Evolutionary conservation across 2,329 filamentous ascomycete genomes (phyloP).

Genomic region (Bipolaris gigantea): DNA sequence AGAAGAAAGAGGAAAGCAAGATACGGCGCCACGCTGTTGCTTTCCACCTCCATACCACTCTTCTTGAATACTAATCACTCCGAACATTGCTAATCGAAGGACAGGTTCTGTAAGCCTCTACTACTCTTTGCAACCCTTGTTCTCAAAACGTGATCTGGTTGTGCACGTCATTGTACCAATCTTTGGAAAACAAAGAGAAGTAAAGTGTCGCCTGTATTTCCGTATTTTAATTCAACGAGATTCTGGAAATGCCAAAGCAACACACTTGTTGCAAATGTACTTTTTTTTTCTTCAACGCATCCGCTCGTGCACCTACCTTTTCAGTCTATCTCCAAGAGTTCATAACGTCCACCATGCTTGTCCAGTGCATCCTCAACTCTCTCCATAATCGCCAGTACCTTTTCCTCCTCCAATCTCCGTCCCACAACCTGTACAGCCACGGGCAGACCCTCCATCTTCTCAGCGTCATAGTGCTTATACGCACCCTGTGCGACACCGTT

Average conservation of each 20-base stretch:
- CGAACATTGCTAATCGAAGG: neutral
- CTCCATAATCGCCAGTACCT: slow-evolving; percentile 80
- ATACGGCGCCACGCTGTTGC: neutral
- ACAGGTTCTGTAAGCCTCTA: neutral
- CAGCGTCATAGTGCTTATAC: slow-evolving; percentile 82
- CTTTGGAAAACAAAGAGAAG: neutral
- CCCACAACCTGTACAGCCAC: slow-evolving; percentile 86
- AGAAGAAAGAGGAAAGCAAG: neutral
- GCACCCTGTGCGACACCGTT: slow-evolving; percentile 82
- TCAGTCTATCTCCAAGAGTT: slow-evolving; percentile 52
- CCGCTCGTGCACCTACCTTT: rapidly evolving
- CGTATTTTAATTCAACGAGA: too few species aligned
- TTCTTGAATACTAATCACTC: neutral
- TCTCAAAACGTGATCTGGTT: neutral
- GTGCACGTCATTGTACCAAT: neutral
- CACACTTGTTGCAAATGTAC: neutral
- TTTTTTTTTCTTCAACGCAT: neutral
- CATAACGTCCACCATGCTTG: slow-evolving; percentile 53
- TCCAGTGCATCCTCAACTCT: slow-evolving; percentile 74
- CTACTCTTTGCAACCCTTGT: neutral
- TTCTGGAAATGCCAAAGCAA: too few species aligned
- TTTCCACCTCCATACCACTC: neutral
- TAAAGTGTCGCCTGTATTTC: too few species aligned
- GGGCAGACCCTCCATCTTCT: slow-evolving; percentile 82
- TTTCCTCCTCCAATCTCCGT: slow-evolving; percentile 79